These are phyloP conservation scores for Daldinia bambusicola DNA, from an alignment of 495 filamentous ascomycete species.

Conservation along the genomic window DNA sequence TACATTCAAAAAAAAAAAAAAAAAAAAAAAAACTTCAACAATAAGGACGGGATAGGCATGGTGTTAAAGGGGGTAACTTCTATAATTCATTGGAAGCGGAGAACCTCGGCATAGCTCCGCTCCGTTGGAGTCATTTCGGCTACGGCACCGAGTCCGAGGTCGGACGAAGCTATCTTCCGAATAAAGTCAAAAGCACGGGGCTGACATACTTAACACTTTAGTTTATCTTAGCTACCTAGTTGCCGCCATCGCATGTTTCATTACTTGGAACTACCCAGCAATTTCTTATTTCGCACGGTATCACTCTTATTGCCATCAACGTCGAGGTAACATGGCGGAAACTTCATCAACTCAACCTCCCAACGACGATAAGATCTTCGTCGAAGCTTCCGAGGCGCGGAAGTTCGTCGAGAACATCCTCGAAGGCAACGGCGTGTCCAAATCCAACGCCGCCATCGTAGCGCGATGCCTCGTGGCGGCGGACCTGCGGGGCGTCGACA, in stretches of 20 bases:
- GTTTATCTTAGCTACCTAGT: not conserved
- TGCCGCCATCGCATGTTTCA: not conserved
- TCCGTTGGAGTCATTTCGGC: conserved; percentile 20
- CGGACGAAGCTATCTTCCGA: conserved; percentile 17
- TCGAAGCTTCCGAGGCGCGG: conserved; percentile 29
- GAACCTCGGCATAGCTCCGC: conserved; percentile 31
- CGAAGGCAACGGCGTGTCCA: conserved; percentile 63
- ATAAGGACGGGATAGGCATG: no score
- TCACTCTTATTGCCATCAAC: not conserved
- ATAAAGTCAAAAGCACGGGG: not conserved
- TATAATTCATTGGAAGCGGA: conserved; percentile 11
- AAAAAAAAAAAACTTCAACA: no score
- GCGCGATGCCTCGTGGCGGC: conserved; percentile 72
- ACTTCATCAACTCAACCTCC: conserved; percentile 20
- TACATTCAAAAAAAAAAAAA: no score
- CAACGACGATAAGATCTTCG: conserved; percentile 28
- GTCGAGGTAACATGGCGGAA: conserved; percentile 35
- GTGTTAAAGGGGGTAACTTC: not conserved
- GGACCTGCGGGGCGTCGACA: conserved; percentile 81
- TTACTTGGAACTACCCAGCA: not conserved
- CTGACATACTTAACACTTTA: not conserved
- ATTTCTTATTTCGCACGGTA: not conserved
- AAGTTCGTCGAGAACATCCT: conserved; percentile 40
- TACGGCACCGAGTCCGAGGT: conserved; percentile 35
- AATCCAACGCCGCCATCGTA: conserved; percentile 65